A percentile compares a stretch with the other conserved stretches of the same genome.
Conservation (phyloP, 208 protist species). For the Leptomonas pyrrhocoris region DNA sequence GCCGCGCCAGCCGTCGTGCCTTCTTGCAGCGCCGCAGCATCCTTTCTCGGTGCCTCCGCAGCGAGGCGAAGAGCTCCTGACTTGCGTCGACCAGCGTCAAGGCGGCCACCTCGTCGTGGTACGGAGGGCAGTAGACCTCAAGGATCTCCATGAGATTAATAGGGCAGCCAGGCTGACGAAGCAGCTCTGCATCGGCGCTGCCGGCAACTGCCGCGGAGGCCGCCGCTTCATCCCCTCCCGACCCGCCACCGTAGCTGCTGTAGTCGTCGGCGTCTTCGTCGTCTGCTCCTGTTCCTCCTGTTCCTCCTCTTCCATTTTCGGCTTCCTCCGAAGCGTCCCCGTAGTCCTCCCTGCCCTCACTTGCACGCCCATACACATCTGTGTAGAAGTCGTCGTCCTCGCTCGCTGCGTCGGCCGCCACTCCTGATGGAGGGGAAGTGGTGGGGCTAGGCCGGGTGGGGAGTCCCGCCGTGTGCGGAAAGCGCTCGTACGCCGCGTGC, state of each 20-base stretch:
- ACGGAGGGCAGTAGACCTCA: conserved; percentile 85
- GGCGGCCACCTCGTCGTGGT: conserved; percentile 44
- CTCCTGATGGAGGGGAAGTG: no score
- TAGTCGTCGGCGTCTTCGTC: no score
- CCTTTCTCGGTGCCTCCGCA: conserved; percentile 25
- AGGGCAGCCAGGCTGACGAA: conserved; percentile 57
- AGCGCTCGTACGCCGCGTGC: conserved; percentile 50
- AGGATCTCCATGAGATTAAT: conserved; percentile 83
- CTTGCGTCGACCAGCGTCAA: conserved; percentile 27
- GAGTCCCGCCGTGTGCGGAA: conserved; percentile 37
- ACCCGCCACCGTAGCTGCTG: not conserved
- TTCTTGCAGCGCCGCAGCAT: conserved; percentile 30
- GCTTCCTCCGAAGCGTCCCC: no score
- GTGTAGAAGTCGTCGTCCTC: conserved; percentile 1
- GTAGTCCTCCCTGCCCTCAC: not conserved
- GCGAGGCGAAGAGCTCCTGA: conserved; percentile 14
- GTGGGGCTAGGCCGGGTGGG: not conserved
- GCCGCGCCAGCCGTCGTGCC: not conserved
- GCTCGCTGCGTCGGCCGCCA: no score
- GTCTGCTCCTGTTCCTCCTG: no score
- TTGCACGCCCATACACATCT: conserved; percentile 15
- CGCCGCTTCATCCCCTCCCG: not conserved
- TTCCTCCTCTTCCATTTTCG: no score
- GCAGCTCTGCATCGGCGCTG: conserved; percentile 18
- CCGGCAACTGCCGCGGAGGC: not conserved